These are phyloP conservation scores for Fraxinus quadrangulata DNA, from an alignment of 257 asterid species.

Conservation along the genomic window DNA sequence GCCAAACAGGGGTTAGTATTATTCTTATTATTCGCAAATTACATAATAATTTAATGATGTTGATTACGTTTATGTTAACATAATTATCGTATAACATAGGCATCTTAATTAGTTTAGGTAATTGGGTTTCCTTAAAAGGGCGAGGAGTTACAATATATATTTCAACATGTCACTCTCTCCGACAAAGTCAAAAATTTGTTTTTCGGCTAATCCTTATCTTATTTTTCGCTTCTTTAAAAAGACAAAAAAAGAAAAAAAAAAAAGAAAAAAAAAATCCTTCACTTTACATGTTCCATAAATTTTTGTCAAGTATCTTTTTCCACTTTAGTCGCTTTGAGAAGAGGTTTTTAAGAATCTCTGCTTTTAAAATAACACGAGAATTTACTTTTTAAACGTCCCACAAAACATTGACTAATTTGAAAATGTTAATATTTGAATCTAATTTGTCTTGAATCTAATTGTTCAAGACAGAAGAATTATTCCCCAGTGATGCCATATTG, in stretches of 20 bases:
- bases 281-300: not conserved
- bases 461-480: no score
- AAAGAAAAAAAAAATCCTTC: not conserved
- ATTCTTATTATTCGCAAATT: conserved; percentile 18
- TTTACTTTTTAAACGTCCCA: no score
- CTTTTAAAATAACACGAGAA: no score
- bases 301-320: not conserved
- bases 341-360: not conserved
- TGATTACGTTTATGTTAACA: conserved; percentile 39
- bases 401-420: no score
- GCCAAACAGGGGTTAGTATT: no score
- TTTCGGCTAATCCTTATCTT: not conserved
- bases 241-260: not conserved
- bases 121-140: conserved; percentile 44
- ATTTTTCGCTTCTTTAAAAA: not conserved
- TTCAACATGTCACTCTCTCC: conserved; percentile 34
- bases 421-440: no score
- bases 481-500: no score
- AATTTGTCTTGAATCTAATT: no score
- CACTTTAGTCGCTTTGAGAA: not conserved
- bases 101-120: conserved; percentile 20
- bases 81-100: conserved; percentile 26
- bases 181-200: conserved; percentile 4
- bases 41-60: conserved; percentile 25
- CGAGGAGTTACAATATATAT: conserved; percentile 30